Percentiles rank a stretch among this genome's conserved stretches.
Evolutionary conservation across 2,329 filamentous ascomycete genomes (phyloP).

Genomic region (Leptographium procerum): DNA sequence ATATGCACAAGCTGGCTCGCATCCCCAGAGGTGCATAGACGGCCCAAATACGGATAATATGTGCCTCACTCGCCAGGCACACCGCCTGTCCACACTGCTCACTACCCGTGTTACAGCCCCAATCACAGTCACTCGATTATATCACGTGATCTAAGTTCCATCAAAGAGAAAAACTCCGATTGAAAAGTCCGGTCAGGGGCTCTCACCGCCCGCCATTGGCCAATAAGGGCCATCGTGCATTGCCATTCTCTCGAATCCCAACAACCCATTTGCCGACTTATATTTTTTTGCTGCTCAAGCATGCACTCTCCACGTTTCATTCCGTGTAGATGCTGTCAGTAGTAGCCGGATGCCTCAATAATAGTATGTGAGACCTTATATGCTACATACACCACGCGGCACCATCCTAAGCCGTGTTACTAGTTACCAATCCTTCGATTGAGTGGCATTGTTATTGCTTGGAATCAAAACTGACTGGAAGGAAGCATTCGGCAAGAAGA

Average conservation of each 20-base stretch:
- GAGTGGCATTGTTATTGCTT: neutral
- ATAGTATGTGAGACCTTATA: neutral
- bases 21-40: neutral
- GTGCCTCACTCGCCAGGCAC: neutral
- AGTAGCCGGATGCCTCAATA: neutral
- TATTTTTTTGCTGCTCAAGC: neutral
- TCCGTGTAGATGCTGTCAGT: neutral
- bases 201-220: slow-evolving; percentile 5
- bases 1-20: neutral
- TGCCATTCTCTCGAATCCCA: neutral
- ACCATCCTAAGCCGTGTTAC: neutral
- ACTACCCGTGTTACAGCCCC: neutral
- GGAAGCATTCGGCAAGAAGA: neutral
- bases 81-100: neutral
- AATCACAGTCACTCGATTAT: too few relatives aligned
- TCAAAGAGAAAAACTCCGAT: neutral
- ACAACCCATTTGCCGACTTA: neutral
- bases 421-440: too few relatives aligned
- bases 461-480: neutral
- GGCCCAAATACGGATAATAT: neutral
- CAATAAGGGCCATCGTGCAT: neutral
- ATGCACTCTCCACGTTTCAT: neutral
- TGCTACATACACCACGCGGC: neutral
- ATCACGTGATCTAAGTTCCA: neutral
- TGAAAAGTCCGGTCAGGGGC: slow-evolving; percentile 8